These are phyloP conservation scores for Globisporangium iwayamae DNA, from an alignment of 352 stramenopile genomes.

Conservation along the genomic window DNA sequence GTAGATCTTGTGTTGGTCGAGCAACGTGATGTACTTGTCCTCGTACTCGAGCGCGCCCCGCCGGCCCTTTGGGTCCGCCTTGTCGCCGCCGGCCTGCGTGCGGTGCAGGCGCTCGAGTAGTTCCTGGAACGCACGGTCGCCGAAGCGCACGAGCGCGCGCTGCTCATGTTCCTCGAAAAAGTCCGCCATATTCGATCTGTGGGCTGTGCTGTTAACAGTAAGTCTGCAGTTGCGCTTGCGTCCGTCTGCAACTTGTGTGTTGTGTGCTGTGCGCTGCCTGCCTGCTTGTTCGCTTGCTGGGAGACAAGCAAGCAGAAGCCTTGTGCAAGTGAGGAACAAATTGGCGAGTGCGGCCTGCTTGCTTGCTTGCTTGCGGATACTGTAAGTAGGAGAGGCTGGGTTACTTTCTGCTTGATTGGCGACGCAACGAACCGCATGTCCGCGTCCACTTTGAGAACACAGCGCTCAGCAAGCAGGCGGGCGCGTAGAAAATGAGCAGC, in stretches of 20 bases:
- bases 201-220: neutral
- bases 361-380: neutral
- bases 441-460: neutral
- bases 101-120: constrained; percentile 33
- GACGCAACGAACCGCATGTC: too few relatives aligned
- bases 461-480: neutral
- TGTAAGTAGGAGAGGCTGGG: neutral
- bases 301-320: neutral
- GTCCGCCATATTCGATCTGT: constrained; percentile 4
- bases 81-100: constrained; percentile 18
- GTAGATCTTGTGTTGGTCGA: constrained; percentile 56
- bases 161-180: constrained; percentile 35
- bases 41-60: constrained; percentile 23
- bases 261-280: too few relatives aligned
- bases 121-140: constrained; percentile 40
- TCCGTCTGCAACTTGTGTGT: too few relatives aligned
- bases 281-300: too few relatives aligned
- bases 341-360: neutral
- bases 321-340: neutral
- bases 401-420: neutral
- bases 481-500: neutral
- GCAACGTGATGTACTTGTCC: constrained; percentile 42
- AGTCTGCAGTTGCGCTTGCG: neutral
- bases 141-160: constrained; percentile 36
- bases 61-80: neutral